Percentiles rank a stretch among this genome's conserved stretches.
phyloP scores from a whole-genome alignment of 1,139 yeast genomes.

The Candida neerlandica region DNA sequence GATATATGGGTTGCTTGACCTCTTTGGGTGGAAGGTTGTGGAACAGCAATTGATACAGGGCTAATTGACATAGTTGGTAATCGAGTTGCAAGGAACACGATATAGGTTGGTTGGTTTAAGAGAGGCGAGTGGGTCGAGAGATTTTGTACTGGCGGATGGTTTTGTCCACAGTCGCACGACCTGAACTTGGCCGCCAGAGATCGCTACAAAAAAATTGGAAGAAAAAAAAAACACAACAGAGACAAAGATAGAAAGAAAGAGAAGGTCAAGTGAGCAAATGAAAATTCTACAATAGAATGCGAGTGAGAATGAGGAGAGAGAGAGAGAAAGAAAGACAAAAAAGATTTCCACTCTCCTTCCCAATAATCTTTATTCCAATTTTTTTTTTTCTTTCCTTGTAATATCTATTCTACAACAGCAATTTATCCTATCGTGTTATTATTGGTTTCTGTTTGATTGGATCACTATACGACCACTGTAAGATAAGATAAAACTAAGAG shows the following conservation, averaged over 20 bases:
- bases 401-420: not conserved
- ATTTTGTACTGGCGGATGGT: not conserved
- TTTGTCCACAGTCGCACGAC: not conserved
- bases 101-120: not conserved
- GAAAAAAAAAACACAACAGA: not conserved
- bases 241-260: not conserved
- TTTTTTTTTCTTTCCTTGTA: not conserved
- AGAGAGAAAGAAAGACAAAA: not conserved
- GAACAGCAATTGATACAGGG: constrained; percentile 52
- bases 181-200: not conserved
- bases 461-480: not conserved
- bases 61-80: constrained; percentile 26
- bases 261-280: not conserved
- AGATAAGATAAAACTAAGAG: not conserved
- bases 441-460: not conserved
- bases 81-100: not conserved
- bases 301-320: not conserved
- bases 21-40: constrained; percentile 76
- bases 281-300: not conserved
- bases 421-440: not conserved
- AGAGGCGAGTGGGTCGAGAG: not conserved
- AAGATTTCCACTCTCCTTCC: not conserved
- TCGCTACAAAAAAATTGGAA: not conserved
- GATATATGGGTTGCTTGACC: constrained; percentile 74
- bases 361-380: not conserved